These are phyloP conservation scores for Gastrolobium villosum DNA, from an alignment of 306 rosid species.

Conservation along the genomic window DNA sequence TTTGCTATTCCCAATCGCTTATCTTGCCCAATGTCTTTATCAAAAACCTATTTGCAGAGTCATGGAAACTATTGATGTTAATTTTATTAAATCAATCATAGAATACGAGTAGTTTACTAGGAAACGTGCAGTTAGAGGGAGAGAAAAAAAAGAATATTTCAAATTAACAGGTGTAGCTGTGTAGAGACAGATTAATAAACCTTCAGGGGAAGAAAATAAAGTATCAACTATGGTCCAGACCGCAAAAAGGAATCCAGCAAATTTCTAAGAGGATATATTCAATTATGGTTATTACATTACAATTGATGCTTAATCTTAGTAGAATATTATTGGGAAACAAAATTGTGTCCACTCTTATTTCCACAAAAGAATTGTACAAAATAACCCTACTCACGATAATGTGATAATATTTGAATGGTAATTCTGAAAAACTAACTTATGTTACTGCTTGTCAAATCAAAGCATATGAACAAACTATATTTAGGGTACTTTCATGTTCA, in stretches of 20 bases:
- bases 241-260: background rate
- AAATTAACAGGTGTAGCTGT: constrained; percentile 6
- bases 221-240: constrained; percentile 1
- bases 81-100: constrained; percentile 27
- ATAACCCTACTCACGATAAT: background rate
- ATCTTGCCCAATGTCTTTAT: constrained; percentile 96
- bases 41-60: constrained; percentile 70
- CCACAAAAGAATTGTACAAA: background rate
- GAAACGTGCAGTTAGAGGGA: background rate
- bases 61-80: constrained; percentile 26
- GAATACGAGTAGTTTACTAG: background rate
- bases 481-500: constrained; percentile 3
- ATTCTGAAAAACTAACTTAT: background rate
- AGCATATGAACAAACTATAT: background rate
- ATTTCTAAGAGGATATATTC: background rate
- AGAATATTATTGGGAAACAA: background rate
- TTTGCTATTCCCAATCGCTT: constrained; percentile 85
- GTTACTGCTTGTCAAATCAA: constrained; percentile 16
- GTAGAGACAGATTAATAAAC: constrained; percentile 21
- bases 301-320: background rate
- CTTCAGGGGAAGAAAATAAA: constrained; percentile 9
- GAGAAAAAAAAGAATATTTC: constrained; percentile 2
- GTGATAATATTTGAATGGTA: background rate
- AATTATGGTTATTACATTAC: background rate
- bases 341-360: background rate